Conservation (phyloP, 2,329 filamentous ascomycete genomes). For the Colletotrichum spinosum region DNA sequence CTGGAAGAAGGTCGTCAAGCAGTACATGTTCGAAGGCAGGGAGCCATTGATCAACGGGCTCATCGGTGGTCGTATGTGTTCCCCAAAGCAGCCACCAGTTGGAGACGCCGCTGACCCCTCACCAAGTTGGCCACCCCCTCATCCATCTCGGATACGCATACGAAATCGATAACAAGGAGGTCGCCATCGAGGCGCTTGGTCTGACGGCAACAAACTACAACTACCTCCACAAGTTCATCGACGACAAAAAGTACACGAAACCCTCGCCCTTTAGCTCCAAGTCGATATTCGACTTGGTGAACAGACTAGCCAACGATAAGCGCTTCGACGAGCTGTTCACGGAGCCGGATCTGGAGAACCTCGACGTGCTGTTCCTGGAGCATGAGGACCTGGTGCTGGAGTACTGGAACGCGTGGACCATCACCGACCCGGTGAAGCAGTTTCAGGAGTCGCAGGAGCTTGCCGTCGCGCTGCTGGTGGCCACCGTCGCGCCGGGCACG, state of each 20-base stretch:
- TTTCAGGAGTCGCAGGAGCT: conserved; percentile 79
- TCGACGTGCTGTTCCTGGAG: conserved; percentile 75
- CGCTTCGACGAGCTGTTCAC: conserved; percentile 76
- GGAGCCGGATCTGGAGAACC: conserved; percentile 69
- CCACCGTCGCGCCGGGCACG: conserved; percentile 66
- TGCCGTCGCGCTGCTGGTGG: conserved; percentile 71
- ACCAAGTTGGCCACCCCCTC: conserved; percentile 85
- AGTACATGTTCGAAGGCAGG: conserved; percentile 81
- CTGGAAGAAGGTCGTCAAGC: conserved; percentile 81
- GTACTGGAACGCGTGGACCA: conserved; percentile 91
- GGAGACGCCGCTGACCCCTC: conserved; percentile 42
- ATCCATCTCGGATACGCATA: conserved; percentile 96
- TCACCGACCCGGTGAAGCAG: conserved; percentile 76
- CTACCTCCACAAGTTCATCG: conserved; percentile 74
- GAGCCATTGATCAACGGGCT: conserved; percentile 85
- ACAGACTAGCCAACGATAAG: conserved; percentile 75
- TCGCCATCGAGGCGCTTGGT: conserved; percentile 89
- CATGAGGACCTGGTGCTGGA: conserved; percentile 79
- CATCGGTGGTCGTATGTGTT: conserved; percentile 78
- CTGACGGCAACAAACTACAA: conserved; percentile 71
- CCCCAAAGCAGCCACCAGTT: background rate
- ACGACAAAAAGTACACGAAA: conserved; percentile 77
- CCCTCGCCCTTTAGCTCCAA: conserved; percentile 69
- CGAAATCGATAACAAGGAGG: conserved; percentile 85
- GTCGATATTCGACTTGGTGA: conserved; percentile 77